These are phyloP conservation scores for Eucalyptus curtisii DNA, from an alignment of 345 rosid genomes.

Conservation along the genomic window DNA sequence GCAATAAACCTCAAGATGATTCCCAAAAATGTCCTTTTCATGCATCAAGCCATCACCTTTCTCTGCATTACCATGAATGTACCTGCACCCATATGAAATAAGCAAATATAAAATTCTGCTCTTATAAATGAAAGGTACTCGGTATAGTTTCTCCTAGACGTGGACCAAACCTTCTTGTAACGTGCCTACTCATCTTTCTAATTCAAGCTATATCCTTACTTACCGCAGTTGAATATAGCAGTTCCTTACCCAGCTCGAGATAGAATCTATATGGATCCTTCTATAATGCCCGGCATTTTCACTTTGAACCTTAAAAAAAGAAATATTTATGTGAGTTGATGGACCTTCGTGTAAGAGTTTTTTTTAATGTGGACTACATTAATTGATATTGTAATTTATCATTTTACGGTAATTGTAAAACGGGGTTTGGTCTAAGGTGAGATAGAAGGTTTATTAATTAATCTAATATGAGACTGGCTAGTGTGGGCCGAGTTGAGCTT, in stretches of 20 bases:
- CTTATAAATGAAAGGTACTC: not conserved
- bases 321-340: not conserved
- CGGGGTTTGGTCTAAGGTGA: too few relatives aligned
- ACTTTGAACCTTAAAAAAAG: slow-evolving; percentile 46
- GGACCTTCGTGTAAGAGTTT: too few relatives aligned
- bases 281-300: slow-evolving; percentile 65
- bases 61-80: slow-evolving; percentile 83
- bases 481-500: too few relatives aligned
- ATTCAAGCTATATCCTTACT: not conserved
- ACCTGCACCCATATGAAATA: slow-evolving; percentile 19
- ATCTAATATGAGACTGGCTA: too few relatives aligned
- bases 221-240: slow-evolving; percentile 88
- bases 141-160: not conserved
- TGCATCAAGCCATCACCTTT: slow-evolving; percentile 61
- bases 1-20: slow-evolving; percentile 16
- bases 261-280: slow-evolving; percentile 64
- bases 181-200: not conserved
- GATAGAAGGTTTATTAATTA: too few relatives aligned
- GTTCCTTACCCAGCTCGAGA: slow-evolving; percentile 81
- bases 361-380: too few relatives aligned
- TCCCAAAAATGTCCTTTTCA: slow-evolving; percentile 22
- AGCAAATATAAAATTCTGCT: not conserved
- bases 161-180: not conserved
- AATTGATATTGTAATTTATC: too few relatives aligned
- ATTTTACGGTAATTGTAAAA: too few relatives aligned